Conservation (phyloP, 2,329 filamentous ascomycete genomes). For the Neophaeococcomyces mojaviensis region DNA sequence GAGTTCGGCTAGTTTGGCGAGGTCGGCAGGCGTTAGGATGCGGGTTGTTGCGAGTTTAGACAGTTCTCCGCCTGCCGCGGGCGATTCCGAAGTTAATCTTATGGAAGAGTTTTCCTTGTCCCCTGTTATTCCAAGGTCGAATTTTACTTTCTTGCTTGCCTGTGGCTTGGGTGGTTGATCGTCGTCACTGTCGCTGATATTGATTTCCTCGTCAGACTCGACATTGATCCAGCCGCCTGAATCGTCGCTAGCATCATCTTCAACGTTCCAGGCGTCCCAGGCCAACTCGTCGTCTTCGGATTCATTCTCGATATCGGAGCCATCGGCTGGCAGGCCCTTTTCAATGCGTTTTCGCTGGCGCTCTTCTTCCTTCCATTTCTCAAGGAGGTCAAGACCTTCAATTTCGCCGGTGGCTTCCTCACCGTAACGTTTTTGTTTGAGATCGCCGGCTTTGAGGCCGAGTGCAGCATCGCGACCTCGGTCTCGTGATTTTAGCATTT, state of each 20-base stretch:
- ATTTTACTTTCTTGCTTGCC: constrained; percentile 55
- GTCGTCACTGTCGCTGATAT: constrained; percentile 66
- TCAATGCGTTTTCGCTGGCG: constrained; percentile 64
- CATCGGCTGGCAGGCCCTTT: constrained; percentile 57
- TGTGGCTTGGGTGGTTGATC: constrained; percentile 50
- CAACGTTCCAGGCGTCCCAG: constrained; percentile 53
- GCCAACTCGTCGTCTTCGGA: constrained; percentile 54
- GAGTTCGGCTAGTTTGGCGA: constrained; percentile 89
- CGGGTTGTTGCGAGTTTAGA: constrained; percentile 82
- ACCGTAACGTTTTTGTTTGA: constrained; percentile 71
- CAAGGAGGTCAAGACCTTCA: constrained; percentile 83
- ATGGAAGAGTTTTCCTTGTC: constrained; percentile 36
- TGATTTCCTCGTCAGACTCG: constrained; percentile 68
- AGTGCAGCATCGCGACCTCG: constrained; percentile 87
- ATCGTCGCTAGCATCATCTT: constrained; percentile 56
- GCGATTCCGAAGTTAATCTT: constrained; percentile 17
- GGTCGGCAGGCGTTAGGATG: constrained; percentile 89
- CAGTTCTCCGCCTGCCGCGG: constrained; percentile 21
- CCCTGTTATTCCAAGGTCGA: constrained; percentile 30
- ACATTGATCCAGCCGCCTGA: constrained; percentile 93
- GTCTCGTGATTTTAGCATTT: constrained; percentile 81
- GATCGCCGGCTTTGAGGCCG: constrained; percentile 65
- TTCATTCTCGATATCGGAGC: constrained; percentile 52
- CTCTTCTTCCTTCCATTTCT: constrained; percentile 90
- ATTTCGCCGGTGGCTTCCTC: constrained; percentile 75